Base-by-base conservation (phyloP, 1,139 yeast species). In the Yamadazyma atmosphaerica region DNA sequence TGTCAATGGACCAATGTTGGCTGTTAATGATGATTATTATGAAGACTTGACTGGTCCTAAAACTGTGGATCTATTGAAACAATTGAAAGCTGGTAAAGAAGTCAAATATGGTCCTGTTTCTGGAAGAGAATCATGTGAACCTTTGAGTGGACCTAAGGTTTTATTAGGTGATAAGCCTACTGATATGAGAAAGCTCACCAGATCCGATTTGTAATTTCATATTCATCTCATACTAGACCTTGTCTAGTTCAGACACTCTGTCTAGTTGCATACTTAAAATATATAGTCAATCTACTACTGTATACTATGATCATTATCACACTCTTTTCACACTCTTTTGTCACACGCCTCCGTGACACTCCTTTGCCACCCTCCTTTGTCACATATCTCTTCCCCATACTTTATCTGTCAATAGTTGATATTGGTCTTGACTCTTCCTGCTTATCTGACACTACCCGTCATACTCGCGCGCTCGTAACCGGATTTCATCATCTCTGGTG, bases 1-100 rank as follows among this genome's bases (percentile, higher is more conserved):
- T 72, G 89, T 86, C 40, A 87, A 87, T 63, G 96, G 86, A 12
- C 96, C 96, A 42, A 86, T 87, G 88, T 67, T 88, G 49, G 95
- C 86, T 41, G 68, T 87, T 43, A 86, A 86, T 61, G 95, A 87
- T 63, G 90, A 85, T 60, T 87, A 72, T 65, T 83, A 74, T 55
- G 96, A 87, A 66, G 96, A 87, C 63, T 75, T 87, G 65, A 83
- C 92, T 30, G 74, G 83, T 13, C 83, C 83, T 47, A 75, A 78
- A 40, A 79, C 86, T 28, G 72, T 78, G 27, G 73, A 75, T 39
- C 61, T 87, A 39, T 74, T 87, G 58, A 76, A 81, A 51, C 79
- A 75, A 44, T 71, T 86, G 49, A 81, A 80, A 59, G 72, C 65
- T 21, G 95, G 95, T 44, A 67, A 68, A 54, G 78, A 79, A 46